These are phyloP conservation scores for Syzygium oleosum DNA, from an alignment of 345 rosid species.

Conservation along the genomic window DNA sequence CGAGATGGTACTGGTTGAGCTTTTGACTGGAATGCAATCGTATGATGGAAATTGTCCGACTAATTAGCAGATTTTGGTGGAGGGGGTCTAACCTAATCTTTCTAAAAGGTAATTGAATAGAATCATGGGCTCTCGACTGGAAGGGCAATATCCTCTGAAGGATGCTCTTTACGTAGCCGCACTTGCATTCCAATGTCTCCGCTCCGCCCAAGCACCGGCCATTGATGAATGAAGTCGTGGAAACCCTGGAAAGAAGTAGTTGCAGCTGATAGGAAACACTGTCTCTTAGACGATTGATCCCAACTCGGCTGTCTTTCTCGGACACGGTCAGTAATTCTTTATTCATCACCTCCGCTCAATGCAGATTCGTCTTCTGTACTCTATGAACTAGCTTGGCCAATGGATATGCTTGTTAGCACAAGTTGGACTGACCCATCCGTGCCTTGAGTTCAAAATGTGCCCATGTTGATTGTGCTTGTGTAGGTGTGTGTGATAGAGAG, in stretches of 20 bases:
- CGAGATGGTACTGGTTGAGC: neutral
- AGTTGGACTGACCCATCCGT: neutral
- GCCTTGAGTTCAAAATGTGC: neutral
- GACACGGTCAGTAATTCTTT: neutral
- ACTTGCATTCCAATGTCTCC: neutral
- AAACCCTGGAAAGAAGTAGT: neutral
- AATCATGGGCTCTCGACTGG: neutral
- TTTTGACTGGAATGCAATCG: neutral
- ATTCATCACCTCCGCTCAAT: neutral
- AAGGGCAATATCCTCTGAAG: conserved; percentile 1
- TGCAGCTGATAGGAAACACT: neutral
- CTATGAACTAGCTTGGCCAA: neutral
- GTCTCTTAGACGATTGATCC: neutral
- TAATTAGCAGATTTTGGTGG: neutral
- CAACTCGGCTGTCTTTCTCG: neutral
- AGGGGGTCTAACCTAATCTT: conserved; percentile 1
- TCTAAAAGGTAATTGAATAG: conserved; percentile 1
- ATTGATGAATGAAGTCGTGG: neutral
- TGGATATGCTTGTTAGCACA: neutral
- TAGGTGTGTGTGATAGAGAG: neutral
- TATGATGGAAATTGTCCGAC: neutral
- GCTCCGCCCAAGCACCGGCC: conserved; percentile 1
- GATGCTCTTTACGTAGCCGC: neutral
- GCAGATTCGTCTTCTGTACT: neutral
- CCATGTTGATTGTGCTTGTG: neutral